Percentiles rank a stretch among this genome's conserved stretches.
Conservation (phyloP, 1,284 basidiomycete genomes). For the Fomitopsis palustris region DNA sequence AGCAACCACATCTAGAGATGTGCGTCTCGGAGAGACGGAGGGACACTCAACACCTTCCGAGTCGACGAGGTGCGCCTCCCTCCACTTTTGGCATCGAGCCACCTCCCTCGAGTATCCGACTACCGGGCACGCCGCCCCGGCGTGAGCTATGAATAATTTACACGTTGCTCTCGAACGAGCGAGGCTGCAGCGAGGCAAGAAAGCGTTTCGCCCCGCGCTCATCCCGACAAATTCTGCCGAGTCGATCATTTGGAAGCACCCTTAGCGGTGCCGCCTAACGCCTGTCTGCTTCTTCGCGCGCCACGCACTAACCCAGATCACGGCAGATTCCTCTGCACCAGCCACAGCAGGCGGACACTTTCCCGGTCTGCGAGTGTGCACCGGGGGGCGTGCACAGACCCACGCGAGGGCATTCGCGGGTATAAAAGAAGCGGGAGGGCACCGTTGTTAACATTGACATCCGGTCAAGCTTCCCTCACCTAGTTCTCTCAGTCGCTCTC, state of each 20-base stretch:
- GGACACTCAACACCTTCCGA: too few species aligned
- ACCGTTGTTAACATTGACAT: conserved; percentile 13
- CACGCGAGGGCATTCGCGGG: neutral
- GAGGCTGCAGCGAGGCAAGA: neutral
- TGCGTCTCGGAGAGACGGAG: too few species aligned
- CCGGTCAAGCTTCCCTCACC: conserved; percentile 12
- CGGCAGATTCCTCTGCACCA: neutral
- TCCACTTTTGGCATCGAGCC: too few species aligned
- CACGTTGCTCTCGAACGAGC: neutral
- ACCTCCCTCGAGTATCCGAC: neutral
- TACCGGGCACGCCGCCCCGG: neutral
- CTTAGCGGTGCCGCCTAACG: neutral
- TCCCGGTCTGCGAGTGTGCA: neutral
- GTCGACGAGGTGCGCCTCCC: too few species aligned
- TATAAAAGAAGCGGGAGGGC: neutral
- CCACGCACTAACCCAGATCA: neutral
- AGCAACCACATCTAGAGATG: neutral
- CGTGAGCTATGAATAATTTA: neutral
- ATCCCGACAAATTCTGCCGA: neutral
- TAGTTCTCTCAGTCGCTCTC: conserved; percentile 9
- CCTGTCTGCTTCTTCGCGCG: neutral
- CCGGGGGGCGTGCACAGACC: neutral
- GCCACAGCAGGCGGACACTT: neutral
- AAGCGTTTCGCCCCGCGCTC: neutral
- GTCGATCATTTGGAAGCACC: neutral